phyloP scores from a whole-genome alignment of 371 early-diverging fungal species.

The Synchytrium microbalum region DNA sequence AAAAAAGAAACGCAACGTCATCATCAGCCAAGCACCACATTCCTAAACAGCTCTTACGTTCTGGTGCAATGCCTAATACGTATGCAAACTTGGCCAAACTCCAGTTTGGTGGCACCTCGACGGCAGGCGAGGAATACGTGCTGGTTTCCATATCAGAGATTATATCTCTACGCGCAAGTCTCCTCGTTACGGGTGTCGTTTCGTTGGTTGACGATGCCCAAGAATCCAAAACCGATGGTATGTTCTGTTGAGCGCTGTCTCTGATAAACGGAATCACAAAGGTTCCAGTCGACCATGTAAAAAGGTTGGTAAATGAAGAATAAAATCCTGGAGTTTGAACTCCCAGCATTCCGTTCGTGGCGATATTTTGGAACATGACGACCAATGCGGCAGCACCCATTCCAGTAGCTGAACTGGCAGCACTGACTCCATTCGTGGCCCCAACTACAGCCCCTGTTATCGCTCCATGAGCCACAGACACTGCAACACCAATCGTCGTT shows the following conservation, averaged over 20 bases:
- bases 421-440: not conserved
- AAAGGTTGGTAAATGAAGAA: not conserved
- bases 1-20: no score
- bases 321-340: not conserved
- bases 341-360: not conserved
- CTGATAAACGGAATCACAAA: not conserved
- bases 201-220: not conserved
- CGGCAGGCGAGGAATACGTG: no score
- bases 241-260: not conserved
- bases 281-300: not conserved
- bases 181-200: no score
- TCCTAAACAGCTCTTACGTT: no score
- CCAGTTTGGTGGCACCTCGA: no score
- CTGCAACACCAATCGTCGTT: not conserved
- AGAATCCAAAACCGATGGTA: not conserved
- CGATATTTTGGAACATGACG: not conserved
- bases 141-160: no score
- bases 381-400: not conserved
- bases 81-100: not conserved
- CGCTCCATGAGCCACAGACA: not conserved
- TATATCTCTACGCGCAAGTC: no score
- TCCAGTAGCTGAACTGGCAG: not conserved
- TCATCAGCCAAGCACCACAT: no score
- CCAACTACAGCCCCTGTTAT: no score
- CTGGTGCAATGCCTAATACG: not conserved